Base-by-base conservation (phyloP, 495 filamentous ascomycete genomes). In the Annulohypoxylon moriforme region DNA sequence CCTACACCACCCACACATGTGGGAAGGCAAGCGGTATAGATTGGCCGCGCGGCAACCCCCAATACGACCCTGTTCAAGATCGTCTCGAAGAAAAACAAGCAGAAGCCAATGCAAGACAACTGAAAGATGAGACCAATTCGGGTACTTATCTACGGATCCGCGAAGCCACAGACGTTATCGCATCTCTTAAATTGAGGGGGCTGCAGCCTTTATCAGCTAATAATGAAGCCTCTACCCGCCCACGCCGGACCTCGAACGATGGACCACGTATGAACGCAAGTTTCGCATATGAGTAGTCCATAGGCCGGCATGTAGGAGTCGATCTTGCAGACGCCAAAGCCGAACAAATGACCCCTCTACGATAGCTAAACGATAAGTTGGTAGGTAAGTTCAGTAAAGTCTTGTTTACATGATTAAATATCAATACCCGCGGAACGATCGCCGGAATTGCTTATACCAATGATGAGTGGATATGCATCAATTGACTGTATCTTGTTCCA, bases 31-130 rank as follows among this genome's bases (percentile, higher is more conserved):
- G 29, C 57, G 31, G 53, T 14, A 52, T 31, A 60, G 40, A 60
- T 66, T 40, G 70, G 61, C 70, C 65, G 70, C 65, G 65, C 70
- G 70, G 61, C 56, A 61, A 57, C 65, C 60, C 65, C 60, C 64
- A 68, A 72, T 60, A 34, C 64, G 29, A 67, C 50, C 63, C 49
- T 63, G 18, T 36, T 42, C 59, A 16, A 38, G 42, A 60, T 70
- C 24, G n/a, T 22, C 36, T 63, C 14, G n/a, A 52, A 46, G 33
- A 42, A 38, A 31, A 13, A 47, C 53, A 38, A 42, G 42, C 47
- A 38, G 22, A 52, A 31, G 42, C 58, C 42, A 31, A 62, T 71
- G 57, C 63, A 58, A 52, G 62, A 71, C 52, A 56, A 57, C 44
- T 29, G 36, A 58, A 50, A 42, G 50, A 57, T 49, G 33, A 62